These are phyloP conservation scores for Groenewaldozyma tartarivorans DNA, from an alignment of 805 yeast genomes.

Conservation along the genomic window DNA sequence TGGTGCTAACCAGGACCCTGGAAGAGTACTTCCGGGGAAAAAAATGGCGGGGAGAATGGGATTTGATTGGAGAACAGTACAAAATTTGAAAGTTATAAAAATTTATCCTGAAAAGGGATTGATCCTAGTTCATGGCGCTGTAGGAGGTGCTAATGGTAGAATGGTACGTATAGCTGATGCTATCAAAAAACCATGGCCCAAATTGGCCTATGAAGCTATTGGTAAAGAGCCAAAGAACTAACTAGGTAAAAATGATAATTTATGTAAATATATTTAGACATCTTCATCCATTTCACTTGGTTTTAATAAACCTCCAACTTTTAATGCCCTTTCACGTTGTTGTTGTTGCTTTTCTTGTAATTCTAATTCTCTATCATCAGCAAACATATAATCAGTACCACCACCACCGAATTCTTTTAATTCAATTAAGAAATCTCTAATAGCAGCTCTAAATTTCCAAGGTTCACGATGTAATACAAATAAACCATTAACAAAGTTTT, in stretches of 20 bases:
- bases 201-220: slow-evolving; percentile 2
- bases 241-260: neutral
- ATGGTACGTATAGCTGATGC: slow-evolving; percentile 75
- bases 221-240: neutral
- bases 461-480: slow-evolving; percentile 61
- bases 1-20: slow-evolving; percentile 93
- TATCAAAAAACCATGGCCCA: slow-evolving; percentile 29
- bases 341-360: slow-evolving; percentile 53
- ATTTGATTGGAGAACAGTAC: slow-evolving; percentile 58
- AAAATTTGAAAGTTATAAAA: slow-evolving; percentile 67
- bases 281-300: slow-evolving; percentile 87
- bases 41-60: slow-evolving; percentile 99
- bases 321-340: slow-evolving; percentile 68
- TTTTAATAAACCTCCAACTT: slow-evolving; percentile 87
- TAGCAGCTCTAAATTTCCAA: slow-evolving; percentile 64
- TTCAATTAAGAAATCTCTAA: slow-evolving; percentile 94
- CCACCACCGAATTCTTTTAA: slow-evolving; percentile 86
- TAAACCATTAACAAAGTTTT: slow-evolving; percentile 71
- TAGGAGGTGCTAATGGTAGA: slow-evolving; percentile 80
- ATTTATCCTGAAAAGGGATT: slow-evolving; percentile 76
- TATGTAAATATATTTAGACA: slow-evolving; percentile 4
- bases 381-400: slow-evolving; percentile 77
- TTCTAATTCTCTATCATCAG: slow-evolving; percentile 84
- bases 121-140: slow-evolving; percentile 76
- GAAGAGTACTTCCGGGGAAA: slow-evolving; percentile 91